phyloP scores from a whole-genome alignment of 148 eudicot genomes.

The Chenopodium quinoa region DNA sequence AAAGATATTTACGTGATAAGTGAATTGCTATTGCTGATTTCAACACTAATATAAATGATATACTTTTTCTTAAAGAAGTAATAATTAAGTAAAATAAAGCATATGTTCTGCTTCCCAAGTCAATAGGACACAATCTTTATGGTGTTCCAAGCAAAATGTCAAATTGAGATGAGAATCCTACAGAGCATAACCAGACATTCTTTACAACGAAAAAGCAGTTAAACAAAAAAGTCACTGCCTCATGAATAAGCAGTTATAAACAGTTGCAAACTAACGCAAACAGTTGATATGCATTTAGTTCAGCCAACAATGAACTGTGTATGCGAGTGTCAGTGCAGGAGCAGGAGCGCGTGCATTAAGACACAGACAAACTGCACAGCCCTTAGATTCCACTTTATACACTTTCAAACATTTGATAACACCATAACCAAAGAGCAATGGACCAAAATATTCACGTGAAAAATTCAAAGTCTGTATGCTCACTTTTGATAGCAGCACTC shows the following conservation, averaged over 20 bases:
- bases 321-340: not conserved
- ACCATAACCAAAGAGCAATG: not conserved
- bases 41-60: not conserved
- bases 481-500: slow-evolving; percentile 66
- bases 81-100: not conserved
- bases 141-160: not conserved
- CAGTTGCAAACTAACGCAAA: not conserved
- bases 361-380: not conserved
- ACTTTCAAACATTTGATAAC: not conserved
- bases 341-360: not conserved
- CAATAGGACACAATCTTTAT: not conserved
- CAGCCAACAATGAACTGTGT: not conserved
- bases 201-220: not conserved
- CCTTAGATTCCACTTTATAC: not conserved
- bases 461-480: slow-evolving; percentile 30
- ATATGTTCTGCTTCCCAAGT: not conserved
- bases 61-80: no score
- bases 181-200: not conserved
- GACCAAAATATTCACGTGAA: not conserved
- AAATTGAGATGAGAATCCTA: not conserved
- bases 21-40: not conserved
- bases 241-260: not conserved
- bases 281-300: not conserved
- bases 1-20: not conserved
- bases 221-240: no score